Conservation (phyloP, 352 stramenopile genomes). For the Pythium brachiatum region DNA sequence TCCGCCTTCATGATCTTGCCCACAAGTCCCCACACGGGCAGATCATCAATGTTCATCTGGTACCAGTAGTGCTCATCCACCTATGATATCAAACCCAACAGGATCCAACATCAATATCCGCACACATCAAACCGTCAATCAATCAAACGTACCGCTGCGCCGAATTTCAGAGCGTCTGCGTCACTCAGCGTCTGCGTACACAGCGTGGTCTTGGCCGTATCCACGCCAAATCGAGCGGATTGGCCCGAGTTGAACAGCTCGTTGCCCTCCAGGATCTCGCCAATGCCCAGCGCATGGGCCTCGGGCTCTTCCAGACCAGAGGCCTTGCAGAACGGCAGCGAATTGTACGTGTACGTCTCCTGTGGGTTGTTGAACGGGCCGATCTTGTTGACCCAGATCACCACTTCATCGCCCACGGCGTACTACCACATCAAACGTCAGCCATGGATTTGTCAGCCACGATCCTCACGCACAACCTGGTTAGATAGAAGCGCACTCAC, state of each 20-base stretch:
- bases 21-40: slow-evolving; percentile 98
- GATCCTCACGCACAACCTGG: neutral
- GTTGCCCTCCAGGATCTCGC: slow-evolving; percentile 95
- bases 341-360: slow-evolving; percentile 99
- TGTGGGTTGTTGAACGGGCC: slow-evolving; percentile 96
- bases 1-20: slow-evolving; percentile 94
- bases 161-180: slow-evolving; percentile 75
- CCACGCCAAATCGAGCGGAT: slow-evolving; percentile 68
- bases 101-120: neutral
- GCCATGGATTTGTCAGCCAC: neutral
- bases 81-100: slow-evolving; percentile 11
- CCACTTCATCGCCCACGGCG: slow-evolving; percentile 64
- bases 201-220: slow-evolving; percentile 63
- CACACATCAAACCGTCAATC: neutral
- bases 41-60: slow-evolving; percentile 98
- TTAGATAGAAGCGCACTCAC: neutral
- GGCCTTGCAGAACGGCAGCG: slow-evolving; percentile 96
- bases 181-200: slow-evolving; percentile 74
- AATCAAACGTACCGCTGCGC: slow-evolving; percentile 41
- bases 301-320: slow-evolving; percentile 84
- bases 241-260: slow-evolving; percentile 93
- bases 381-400: slow-evolving; percentile 98
- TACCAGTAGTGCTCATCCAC: slow-evolving; percentile 98
- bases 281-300: slow-evolving; percentile 86
- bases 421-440: slow-evolving; percentile 42